A percentile compares a stretch with the other conserved stretches of the same genome.
Conservation (phyloP, 805 yeast genomes). For the Lipomyces kockii region DNA sequence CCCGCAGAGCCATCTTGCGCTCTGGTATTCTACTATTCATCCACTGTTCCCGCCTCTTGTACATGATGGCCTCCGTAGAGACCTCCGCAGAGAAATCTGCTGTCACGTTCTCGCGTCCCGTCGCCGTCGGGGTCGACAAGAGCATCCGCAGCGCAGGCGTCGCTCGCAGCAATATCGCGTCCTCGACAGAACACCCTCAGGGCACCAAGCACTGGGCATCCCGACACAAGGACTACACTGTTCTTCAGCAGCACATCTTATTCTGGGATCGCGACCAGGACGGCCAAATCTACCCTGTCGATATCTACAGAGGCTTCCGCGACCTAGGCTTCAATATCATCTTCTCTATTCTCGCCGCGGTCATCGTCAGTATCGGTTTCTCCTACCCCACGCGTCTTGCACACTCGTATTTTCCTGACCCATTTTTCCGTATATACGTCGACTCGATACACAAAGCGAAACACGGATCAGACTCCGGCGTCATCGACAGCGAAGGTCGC, state of each 20-base stretch:
- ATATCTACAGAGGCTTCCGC: conserved; percentile 1
- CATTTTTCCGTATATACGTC: conserved; percentile 4
- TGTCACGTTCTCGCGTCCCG: conserved; percentile 3
- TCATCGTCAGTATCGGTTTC: background rate
- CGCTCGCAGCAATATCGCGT: conserved; percentile 2
- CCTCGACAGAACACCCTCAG: background rate
- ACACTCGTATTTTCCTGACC: conserved; percentile 9
- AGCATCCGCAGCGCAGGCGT: background rate
- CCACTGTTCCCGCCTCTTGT: no score
- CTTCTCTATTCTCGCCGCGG: background rate
- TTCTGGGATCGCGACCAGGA: conserved; percentile 15
- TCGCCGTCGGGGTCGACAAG: background rate
- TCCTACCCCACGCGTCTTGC: conserved; percentile 12
- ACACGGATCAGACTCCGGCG: conserved; percentile 8
- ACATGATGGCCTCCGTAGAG: no score
- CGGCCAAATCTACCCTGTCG: background rate
- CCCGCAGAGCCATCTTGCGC: no score
- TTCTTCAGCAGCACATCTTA: conserved; percentile 4
- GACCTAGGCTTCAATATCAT: conserved; percentile 7
- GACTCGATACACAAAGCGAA: conserved; percentile 9
- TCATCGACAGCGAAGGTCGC: conserved; percentile 10
- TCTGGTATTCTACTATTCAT: no score
- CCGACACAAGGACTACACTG: conserved; percentile 4
- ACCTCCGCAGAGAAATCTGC: no score
- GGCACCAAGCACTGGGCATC: background rate